phyloP scores from a whole-genome alignment of 2,329 filamentous ascomycete species.

The Ploettnerulaceae sp. region DNA sequence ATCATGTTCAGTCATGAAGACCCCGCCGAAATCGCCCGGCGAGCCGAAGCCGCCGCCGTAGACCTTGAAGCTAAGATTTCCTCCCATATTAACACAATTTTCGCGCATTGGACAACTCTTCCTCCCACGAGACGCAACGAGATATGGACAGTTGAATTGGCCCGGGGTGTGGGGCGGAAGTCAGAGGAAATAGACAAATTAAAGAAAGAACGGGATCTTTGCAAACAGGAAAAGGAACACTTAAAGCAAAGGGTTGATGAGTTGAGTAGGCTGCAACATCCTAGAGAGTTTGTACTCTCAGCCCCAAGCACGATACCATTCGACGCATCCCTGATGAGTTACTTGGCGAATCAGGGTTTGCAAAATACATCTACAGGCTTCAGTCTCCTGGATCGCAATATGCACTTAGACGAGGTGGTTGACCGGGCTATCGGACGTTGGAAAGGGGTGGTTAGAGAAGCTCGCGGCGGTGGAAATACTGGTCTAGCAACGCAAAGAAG shows the following conservation, averaged over 20 bases:
- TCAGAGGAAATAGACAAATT: conserved; percentile 46
- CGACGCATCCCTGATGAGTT: conserved; percentile 44
- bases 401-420: conserved; percentile 49
- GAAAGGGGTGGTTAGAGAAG: conserved; percentile 55
- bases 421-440: conserved; percentile 54
- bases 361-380: conserved; percentile 42
- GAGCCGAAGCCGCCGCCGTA: conserved; percentile 35
- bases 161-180: conserved; percentile 54
- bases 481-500: conserved; percentile 46
- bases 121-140: conserved; percentile 51
- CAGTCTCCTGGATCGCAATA: conserved; percentile 46
- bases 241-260: conserved; percentile 56
- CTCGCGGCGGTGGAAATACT: conserved; percentile 35
- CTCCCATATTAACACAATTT: conserved; percentile 73
- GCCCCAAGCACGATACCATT: conserved; percentile 49
- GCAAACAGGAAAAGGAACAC: conserved; percentile 49
- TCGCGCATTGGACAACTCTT: conserved; percentile 68
- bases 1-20: conserved; percentile 28
- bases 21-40: conserved; percentile 35
- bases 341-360: conserved; percentile 44
- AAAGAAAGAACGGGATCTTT: conserved; percentile 42
- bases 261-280: conserved; percentile 53
- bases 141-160: conserved; percentile 58
- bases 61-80: conserved; percentile 62
- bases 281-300: conserved; percentile 52